Evolutionary conservation across 257 asterid genomes (phyloP), one percentile per base, ranked within the genome.

Genomic region (Craterostigma plantagineum): DNA sequence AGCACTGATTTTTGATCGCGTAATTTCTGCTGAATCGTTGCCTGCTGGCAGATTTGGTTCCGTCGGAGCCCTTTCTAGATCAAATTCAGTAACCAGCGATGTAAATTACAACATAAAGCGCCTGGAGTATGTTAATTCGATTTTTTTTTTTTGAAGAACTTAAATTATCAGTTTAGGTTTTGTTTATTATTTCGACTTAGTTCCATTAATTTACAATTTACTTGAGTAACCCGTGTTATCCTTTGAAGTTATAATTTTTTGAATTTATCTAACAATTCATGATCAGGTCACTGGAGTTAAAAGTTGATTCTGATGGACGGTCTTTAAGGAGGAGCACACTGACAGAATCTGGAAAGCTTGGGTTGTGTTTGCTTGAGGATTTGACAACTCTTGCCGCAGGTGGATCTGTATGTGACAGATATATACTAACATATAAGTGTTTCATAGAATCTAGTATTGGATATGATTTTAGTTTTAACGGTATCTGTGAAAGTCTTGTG

Each of bases 321-420:
- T 66, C 86, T 47, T 55, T 53, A 56, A 70, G 52, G 75, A 70
- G 95, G 77, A 66, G 55, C 38, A 54, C 64, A 49, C 72, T 74
- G 54, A 68, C 93, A 33, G 60, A 67, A 60, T 46, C 74, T 61
- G 98, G 95, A 63, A 76, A 70, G 71, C 92, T 82, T 39, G 98
- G 93, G 54, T 92, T 82, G 59, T 73, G 76, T 65, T 82, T 87
- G 72, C 92, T 87, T 36, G 93, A 83, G 74, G 98, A 87, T 72
- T 78, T 87, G 72, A 71, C 92, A 49, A 79, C 93, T 77, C 92
- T 87, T 72, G 98, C 98, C 67, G 98, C 98, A 79, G 93, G 93
- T 83, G 98, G 98, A 82, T 83, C 95, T 70, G 98, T 87, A 87
- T 74, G 98, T 87, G 91, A 76, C 62, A 51, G 63, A 58, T 63